Percentiles rank a stretch among this genome's conserved stretches.
These are phyloP conservation scores for Oldenlandia corymbosa DNA, from an alignment of 257 asterid genomes.

Conservation along the genomic window DNA sequence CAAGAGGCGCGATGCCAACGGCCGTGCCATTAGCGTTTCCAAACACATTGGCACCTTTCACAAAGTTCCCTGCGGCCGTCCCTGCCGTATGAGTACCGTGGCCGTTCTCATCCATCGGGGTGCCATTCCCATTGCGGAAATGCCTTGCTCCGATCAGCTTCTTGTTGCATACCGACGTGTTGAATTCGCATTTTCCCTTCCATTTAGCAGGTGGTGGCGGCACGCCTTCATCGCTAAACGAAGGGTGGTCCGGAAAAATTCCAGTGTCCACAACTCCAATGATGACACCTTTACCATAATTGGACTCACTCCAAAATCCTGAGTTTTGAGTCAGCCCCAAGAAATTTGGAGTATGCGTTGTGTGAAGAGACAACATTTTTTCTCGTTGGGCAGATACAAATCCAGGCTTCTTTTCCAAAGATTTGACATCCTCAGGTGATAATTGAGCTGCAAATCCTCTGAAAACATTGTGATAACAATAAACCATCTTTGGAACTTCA, in stretches of 20 bases:
- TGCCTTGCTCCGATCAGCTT: constrained; percentile 10
- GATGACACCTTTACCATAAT: constrained; percentile 13
- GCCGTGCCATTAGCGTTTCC: constrained; percentile 21
- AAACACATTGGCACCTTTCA: constrained; percentile 11
- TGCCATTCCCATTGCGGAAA: neutral
- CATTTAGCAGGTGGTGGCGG: constrained; percentile 11
- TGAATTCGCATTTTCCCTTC: constrained; percentile 12
- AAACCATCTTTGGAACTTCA: constrained; percentile 2
- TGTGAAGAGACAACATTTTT: neutral
- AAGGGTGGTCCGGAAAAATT: constrained; percentile 6
- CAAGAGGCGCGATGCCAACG: constrained; percentile 11
- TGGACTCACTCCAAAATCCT: constrained; percentile 11
- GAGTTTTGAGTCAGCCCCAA: constrained; percentile 5
- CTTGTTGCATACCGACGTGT: constrained; percentile 5
- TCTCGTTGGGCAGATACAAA: constrained; percentile 8
- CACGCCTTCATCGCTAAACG: constrained; percentile 11
- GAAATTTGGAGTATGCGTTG: constrained; percentile 9
- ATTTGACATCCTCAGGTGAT: constrained; percentile 4
- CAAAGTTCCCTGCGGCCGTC: constrained; percentile 16
- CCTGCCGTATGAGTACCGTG: constrained; percentile 12
- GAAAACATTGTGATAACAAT: constrained; percentile 9
- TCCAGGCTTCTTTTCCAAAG: constrained; percentile 10
- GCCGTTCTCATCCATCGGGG: neutral
- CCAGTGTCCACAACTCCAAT: constrained; percentile 10
- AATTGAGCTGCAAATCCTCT: constrained; percentile 14